Evolutionary conservation across 2,329 filamentous ascomycete species (phyloP), one percentile per base, ranked within the genome.

Genomic region (Herpotrichia juniperi): DNA sequence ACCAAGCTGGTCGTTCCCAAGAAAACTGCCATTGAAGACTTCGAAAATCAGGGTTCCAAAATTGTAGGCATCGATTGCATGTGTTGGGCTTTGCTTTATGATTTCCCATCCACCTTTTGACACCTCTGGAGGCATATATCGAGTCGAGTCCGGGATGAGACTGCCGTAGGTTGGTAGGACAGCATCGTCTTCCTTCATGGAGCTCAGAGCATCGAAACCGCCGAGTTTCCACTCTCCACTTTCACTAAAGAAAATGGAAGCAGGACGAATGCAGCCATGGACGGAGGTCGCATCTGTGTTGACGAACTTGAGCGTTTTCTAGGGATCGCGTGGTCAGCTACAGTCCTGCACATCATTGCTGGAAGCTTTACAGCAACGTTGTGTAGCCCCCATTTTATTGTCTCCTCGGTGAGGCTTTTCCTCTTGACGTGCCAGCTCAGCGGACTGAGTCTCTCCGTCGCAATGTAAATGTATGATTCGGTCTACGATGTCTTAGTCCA

Each of bases 171-270:
- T 94, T 69, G 96, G 97, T 67, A 99, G 93, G 42, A 96, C 81
- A 9, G 93, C 91, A 63, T 97, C 91, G 56, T 97, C 93, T 51
- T 97, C 94, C 67, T 97, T 97, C 77, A 97, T 87, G 31, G 89
- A 97, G 76, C 93, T 97, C 53, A 97, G 75, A 4, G 96, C 84
- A 61, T 99, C 94, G 62, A 99, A 96, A 0, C 94, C 94, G 17
- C 89, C 93, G 1, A 99, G 79, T 69, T 96, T 97, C 94, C 94
- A 99, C 76, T 99, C 94, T 51, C 94, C 94, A 68, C 94, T 97
- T 70, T 97, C 93, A 54, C 91, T 92, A 3, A 91, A 94, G 74
- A 93, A 99, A 58, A 99, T 82, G 0, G 93, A 96, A 0, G 90
- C 89, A 17, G 90, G 89, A 56, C 90, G 87, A 46, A 99, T 79